Percentiles rank a stretch among this genome's conserved stretches.
These are phyloP conservation scores for Phlyctochytrium bullatum DNA, from an alignment of 192 early-diverging fungal species.

Conservation along the genomic window DNA sequence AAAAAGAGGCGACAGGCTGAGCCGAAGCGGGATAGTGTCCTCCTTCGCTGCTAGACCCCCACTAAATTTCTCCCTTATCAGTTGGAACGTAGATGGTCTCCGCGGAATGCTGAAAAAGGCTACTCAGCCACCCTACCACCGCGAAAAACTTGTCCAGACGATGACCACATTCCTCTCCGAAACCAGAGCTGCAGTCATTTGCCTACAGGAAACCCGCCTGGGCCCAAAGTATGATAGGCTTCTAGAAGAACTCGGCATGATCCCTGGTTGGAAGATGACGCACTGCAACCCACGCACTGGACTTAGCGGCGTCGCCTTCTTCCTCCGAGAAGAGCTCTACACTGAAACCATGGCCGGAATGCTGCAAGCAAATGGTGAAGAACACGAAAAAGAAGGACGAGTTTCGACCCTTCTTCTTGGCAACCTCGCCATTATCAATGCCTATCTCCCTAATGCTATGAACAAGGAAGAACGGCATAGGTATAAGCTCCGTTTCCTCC, in stretches of 20 bases:
- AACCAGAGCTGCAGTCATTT: neutral
- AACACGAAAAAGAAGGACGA: neutral
- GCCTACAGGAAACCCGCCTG: slow-evolving; percentile 6
- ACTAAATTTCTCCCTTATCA: neutral
- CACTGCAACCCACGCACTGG: neutral
- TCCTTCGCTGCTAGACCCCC: neutral
- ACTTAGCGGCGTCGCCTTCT: slow-evolving; percentile 1
- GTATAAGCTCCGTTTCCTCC: slow-evolving; percentile 9
- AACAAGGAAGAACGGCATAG: slow-evolving; percentile 2
- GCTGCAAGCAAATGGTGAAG: neutral
- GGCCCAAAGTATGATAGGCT: slow-evolving; percentile 1
- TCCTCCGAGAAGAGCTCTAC: neutral
- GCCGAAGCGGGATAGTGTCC: neutral
- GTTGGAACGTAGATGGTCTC: slow-evolving; percentile 5
- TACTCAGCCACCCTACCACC: neutral
- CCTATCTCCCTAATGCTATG: slow-evolving; percentile 11
- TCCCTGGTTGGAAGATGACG: neutral
- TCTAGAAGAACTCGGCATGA: neutral
- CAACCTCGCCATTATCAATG: neutral
- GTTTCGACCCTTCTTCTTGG: slow-evolving; percentile 3
- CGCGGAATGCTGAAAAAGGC: slow-evolving; percentile 2
- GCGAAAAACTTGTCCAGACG: neutral
- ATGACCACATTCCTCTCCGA: neutral
- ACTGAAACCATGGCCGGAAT: neutral
- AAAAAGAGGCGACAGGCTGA: neutral